phyloP scores from a whole-genome alignment of 148 eudicot species.

The Heliamphora exappendiculata region DNA sequence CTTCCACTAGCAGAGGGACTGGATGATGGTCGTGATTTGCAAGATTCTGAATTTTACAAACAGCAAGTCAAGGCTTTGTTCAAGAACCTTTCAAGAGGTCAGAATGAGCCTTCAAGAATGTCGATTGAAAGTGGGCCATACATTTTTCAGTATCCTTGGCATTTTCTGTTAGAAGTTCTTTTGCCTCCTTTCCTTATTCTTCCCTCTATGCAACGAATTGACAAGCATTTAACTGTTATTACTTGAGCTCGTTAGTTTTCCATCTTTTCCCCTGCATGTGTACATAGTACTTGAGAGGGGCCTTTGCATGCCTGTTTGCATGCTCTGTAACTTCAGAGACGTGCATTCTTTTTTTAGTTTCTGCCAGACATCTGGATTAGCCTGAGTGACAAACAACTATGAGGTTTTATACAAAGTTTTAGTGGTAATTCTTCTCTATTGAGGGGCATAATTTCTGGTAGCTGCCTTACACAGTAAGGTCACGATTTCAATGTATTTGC shows the following conservation, averaged over 20 bases:
- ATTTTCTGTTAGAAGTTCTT: neutral
- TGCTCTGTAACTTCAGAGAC: neutral
- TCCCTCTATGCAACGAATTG: neutral
- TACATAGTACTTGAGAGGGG: neutral
- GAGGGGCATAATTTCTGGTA: neutral
- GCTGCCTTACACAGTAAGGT: too few species aligned
- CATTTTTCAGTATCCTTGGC: constrained; percentile 84
- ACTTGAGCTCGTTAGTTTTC: neutral
- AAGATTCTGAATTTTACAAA: constrained; percentile 77
- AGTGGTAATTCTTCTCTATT: neutral
- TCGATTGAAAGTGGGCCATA: constrained; percentile 91
- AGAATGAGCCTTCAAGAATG: constrained; percentile 88
- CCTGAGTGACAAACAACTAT: neutral
- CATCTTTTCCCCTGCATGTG: neutral
- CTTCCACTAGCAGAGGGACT: constrained; percentile 93
- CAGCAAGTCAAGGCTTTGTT: constrained; percentile 92
- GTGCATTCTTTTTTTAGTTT: neutral
- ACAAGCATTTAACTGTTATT: constrained; percentile 2
- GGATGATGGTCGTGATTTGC: constrained; percentile 92
- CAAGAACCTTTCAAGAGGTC: constrained; percentile 88
- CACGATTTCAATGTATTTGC: neutral
- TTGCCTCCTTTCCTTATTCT: constrained; percentile 2
- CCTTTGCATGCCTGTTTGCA: neutral
- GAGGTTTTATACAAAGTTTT: neutral
- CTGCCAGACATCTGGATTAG: neutral